phyloP scores from a whole-genome alignment of 768 basidiomycete species.

The Suillus sp. region DNA sequence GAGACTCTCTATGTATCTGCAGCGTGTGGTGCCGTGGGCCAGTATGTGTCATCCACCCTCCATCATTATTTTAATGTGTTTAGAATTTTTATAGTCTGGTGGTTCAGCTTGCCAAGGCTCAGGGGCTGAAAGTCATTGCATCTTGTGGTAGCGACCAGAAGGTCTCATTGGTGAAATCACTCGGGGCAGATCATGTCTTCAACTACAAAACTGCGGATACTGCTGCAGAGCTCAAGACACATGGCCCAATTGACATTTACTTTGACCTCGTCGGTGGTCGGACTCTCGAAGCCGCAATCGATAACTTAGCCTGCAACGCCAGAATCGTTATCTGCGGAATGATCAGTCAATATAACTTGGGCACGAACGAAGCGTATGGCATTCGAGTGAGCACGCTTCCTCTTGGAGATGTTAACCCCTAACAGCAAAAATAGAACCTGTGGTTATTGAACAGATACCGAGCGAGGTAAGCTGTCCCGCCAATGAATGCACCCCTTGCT shows the following conservation, averaged over 20 bases:
- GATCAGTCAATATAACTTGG: conserved; percentile 21
- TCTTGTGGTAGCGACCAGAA: conserved; percentile 78
- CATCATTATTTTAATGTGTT: conserved; percentile 15
- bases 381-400: conserved; percentile 18
- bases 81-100: conserved; percentile 37
- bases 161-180: conserved; percentile 55
- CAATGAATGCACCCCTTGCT: background rate
- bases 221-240: conserved; percentile 49
- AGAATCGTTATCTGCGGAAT: conserved; percentile 45
- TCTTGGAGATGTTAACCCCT: background rate
- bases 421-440: conserved; percentile 1
- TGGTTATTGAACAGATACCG: conserved; percentile 6
- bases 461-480: background rate
- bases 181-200: conserved; percentile 73
- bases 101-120: conserved; percentile 51
- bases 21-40: conserved; percentile 56
- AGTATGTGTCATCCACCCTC: conserved; percentile 39
- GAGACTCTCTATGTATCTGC: conserved; percentile 52
- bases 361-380: conserved; percentile 29
- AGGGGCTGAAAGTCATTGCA: conserved; percentile 67
- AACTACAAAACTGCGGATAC: conserved; percentile 70
- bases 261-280: conserved; percentile 61
- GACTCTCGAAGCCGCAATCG: conserved; percentile 56
- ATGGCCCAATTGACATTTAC: conserved; percentile 61
- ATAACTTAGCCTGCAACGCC: conserved; percentile 44